phyloP scores from a whole-genome alignment of 2,329 filamentous ascomycete genomes.

The Fusarium citri region DNA sequence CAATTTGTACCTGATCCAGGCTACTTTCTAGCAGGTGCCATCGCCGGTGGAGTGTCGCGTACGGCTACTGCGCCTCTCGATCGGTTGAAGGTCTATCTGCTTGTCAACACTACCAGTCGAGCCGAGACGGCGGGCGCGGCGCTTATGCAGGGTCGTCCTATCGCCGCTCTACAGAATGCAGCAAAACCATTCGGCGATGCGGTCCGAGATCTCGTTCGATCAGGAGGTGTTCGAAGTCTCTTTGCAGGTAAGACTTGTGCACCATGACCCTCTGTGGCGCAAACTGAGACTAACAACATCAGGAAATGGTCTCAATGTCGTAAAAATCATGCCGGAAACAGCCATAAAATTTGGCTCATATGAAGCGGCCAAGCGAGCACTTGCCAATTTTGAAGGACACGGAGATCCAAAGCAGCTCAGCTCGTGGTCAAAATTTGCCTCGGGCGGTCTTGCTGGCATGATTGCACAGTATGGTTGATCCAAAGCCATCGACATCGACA shows the following conservation, averaged over 20 bases:
- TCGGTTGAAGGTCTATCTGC: conserved; percentile 95
- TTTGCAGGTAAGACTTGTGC: conserved; percentile 80
- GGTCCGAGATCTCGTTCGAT: conserved; percentile 81
- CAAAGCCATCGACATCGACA: neutral
- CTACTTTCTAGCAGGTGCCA: conserved; percentile 96
- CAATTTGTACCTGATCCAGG: conserved; percentile 86
- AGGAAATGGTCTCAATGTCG: conserved; percentile 96
- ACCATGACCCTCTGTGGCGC: neutral
- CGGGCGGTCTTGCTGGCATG: conserved; percentile 92
- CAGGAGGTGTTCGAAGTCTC: conserved; percentile 87
- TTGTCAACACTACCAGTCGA: conserved; percentile 78
- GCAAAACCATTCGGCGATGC: conserved; percentile 78
- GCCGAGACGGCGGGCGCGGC: conserved; percentile 70
- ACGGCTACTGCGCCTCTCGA: conserved; percentile 96
- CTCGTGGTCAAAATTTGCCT: conserved; percentile 87
- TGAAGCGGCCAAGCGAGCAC: conserved; percentile 89
- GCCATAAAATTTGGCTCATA: conserved; percentile 99
- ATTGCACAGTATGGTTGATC: conserved; percentile 80
- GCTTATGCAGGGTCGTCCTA: conserved; percentile 75
- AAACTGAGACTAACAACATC: conserved; percentile 22
- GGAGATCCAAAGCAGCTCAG: conserved; percentile 82
- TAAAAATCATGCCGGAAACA: conserved; percentile 99
- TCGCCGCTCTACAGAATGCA: conserved; percentile 73
- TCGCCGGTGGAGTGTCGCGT: conserved; percentile 93
- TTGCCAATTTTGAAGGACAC: conserved; percentile 90